Base-by-base conservation (phyloP, 169 alveolate genomes). In the Plasmodium billcollinsi region DNA sequence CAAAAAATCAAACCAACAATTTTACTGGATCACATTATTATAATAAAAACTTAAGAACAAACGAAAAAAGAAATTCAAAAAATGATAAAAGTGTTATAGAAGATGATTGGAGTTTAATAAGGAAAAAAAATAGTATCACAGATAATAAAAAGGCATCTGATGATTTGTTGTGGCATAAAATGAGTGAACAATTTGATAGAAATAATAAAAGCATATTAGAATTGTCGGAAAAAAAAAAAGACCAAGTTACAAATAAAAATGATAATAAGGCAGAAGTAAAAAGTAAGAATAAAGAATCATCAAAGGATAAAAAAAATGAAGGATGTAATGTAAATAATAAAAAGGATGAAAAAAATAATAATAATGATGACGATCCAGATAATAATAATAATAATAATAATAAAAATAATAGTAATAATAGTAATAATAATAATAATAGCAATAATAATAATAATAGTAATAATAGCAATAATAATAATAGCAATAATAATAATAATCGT, bases 101-200 rank as follows among this genome's bases (percentile, higher is more conserved):
- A 49, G 89, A 78, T 78, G 89, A 78, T 15, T 78, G 89, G 89
- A 78, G 89, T 58, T 21, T 33, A 39, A 63, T 78, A 24, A 78
- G 89, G 18, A 78, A 70, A 43, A 78, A 78, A 47, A 9, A 47
- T 21, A 65, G 20, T n/a, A n/a, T 78, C 49, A 70, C 47, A 15
- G 71, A 78, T 4, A 78, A 15, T 33, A 78, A 78, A 52, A 78
- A 78, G 29, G 72, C 71, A 3, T 65, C 89, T 8, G 89, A 78
- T 52, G 89, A 78, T 78, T 50, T 78, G 15, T 65, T 78, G 59
- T 78, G 89, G 89, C 71, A 78, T 45, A 78, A 78, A n/a, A 63
- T 78, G 76, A 78, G 76, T 70, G 89, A 78, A 56, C 89, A 78
- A 6, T 78, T 78, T 52, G 89, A 78, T 65, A 50, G 50, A 45